Percentiles rank a stretch among this genome's conserved stretches.
These are phyloP conservation scores for Tolypocladium pustulatum DNA, from an alignment of 2,329 filamentous ascomycete species.

Conservation along the genomic window DNA sequence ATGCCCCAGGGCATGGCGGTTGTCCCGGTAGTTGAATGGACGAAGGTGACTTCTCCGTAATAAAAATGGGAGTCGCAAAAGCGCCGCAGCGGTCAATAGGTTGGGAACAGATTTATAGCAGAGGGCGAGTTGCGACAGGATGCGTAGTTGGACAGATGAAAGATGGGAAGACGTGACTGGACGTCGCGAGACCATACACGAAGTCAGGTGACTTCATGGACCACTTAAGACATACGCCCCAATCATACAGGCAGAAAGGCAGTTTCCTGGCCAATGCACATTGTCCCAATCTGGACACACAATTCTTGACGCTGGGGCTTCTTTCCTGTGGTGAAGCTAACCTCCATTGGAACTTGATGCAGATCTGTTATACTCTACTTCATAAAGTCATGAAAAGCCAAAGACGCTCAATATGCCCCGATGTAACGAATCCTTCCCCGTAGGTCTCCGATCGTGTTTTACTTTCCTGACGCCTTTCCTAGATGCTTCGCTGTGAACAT, in stretches of 20 bases:
- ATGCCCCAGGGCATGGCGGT: slow-evolving; percentile 65
- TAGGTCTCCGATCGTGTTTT: not conserved
- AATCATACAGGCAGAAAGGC: not conserved
- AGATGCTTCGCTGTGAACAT: not conserved
- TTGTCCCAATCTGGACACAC: not conserved
- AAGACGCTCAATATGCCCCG: not conserved
- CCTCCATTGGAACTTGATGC: no score
- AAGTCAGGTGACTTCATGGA: slow-evolving; percentile 8
- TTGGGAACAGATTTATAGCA: not conserved
- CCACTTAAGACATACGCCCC: not conserved
- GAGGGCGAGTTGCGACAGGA: not conserved
- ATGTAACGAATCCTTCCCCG: not conserved
- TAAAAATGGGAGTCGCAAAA: not conserved
- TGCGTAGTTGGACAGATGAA: not conserved
- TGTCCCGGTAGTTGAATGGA: not conserved
- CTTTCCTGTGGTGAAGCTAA: not conserved
- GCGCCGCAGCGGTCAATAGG: not conserved
- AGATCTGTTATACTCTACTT: not conserved
- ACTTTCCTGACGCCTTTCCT: not conserved
- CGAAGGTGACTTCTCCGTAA: not conserved
- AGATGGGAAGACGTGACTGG: not conserved
- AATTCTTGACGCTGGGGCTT: not conserved
- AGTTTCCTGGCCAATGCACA: not conserved
- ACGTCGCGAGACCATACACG: slow-evolving; percentile 3
- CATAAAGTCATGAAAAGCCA: not conserved